Percentiles rank a stretch among this genome's conserved stretches.
Evolutionary conservation across 768 basidiomycete genomes (phyloP).

Genomic region (Lentinus tigrinus): DNA sequence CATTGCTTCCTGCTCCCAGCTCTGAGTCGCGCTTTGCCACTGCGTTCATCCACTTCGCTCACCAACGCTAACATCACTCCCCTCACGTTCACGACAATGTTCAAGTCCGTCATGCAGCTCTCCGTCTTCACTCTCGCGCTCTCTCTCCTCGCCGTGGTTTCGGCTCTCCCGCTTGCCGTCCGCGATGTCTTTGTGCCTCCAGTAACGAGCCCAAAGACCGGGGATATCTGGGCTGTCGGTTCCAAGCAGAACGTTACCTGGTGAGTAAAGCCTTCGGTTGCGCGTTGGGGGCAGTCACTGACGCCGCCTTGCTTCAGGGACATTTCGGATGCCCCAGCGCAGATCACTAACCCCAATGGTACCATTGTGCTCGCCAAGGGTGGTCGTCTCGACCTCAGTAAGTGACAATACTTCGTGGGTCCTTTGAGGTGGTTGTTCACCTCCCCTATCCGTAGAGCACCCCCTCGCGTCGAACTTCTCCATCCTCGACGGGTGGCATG

Average conservation of each 20-base stretch:
- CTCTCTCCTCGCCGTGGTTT: conserved; percentile 24
- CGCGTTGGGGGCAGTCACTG: not conserved
- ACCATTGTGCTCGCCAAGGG: conserved; percentile 25
- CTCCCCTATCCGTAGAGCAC: conserved; percentile 23
- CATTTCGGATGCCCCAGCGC: conserved; percentile 35
- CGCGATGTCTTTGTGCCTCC: conserved; percentile 52
- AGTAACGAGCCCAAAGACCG: conserved; percentile 41
- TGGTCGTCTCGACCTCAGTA: conserved; percentile 33
- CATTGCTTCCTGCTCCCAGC: conserved; percentile 15
- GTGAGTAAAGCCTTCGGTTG: conserved; percentile 26
- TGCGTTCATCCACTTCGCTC: not conserved
- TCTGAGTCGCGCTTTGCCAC: conserved; percentile 6
- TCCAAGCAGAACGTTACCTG: conserved; percentile 49
- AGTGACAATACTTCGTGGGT: not conserved
- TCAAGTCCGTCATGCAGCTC: conserved; percentile 24
- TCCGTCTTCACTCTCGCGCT: conserved; percentile 23
- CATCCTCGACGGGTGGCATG: conserved; percentile 34
- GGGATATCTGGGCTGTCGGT: conserved; percentile 46
- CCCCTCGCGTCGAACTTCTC: conserved; percentile 36
- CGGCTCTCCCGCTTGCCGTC: conserved; percentile 32
- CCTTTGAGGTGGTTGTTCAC: not conserved
- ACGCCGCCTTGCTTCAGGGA: conserved; percentile 31
- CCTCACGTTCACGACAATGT: conserved; percentile 14
- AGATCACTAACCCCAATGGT: conserved; percentile 40
- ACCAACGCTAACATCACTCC: not conserved